These are phyloP conservation scores for Macaranga tanarius DNA, from an alignment of 441 rosid genomes.

Conservation along the genomic window DNA sequence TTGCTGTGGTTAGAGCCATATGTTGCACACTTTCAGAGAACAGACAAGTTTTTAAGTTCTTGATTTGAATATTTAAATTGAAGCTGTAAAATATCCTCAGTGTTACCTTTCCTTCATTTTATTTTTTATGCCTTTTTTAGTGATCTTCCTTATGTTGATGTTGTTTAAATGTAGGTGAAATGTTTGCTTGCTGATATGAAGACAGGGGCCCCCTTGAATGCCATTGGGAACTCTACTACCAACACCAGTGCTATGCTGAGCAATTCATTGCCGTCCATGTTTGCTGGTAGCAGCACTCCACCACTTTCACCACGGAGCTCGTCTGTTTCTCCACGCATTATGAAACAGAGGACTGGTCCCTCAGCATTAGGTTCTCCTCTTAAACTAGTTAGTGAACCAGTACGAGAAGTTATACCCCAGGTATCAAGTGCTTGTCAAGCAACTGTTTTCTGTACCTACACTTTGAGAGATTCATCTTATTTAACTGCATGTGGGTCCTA, in stretches of 20 bases:
- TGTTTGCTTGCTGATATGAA: conserved; percentile 68
- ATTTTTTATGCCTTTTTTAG: not conserved
- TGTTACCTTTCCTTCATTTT: not conserved
- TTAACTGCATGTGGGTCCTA: not conserved
- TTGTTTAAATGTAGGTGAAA: conserved; percentile 47
- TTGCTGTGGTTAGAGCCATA: not conserved
- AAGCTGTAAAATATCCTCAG: not conserved
- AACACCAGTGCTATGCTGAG: conserved; percentile 38
- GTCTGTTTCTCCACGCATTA: conserved; percentile 80
- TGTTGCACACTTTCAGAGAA: not conserved
- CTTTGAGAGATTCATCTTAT: conserved; percentile 5
- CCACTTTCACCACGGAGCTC: conserved; percentile 92
- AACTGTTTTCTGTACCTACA: not conserved
- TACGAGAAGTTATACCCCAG: conserved; percentile 85
- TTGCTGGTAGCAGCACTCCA: conserved; percentile 88
- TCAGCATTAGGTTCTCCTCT: conserved; percentile 74
- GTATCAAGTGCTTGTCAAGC: conserved; percentile 34
- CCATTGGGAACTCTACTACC: conserved; percentile 46
- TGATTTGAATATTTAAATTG: not conserved
- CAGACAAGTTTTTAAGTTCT: not conserved
- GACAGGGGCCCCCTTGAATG: conserved; percentile 60
- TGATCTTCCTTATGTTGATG: not conserved
- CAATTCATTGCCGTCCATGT: conserved; percentile 79
- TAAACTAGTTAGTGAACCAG: conserved; percentile 71
- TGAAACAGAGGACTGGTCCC: conserved; percentile 66